Evolutionary conservation across 2,329 filamentous ascomycete species (phyloP).

Genomic region (Colletotrichum incanum): DNA sequence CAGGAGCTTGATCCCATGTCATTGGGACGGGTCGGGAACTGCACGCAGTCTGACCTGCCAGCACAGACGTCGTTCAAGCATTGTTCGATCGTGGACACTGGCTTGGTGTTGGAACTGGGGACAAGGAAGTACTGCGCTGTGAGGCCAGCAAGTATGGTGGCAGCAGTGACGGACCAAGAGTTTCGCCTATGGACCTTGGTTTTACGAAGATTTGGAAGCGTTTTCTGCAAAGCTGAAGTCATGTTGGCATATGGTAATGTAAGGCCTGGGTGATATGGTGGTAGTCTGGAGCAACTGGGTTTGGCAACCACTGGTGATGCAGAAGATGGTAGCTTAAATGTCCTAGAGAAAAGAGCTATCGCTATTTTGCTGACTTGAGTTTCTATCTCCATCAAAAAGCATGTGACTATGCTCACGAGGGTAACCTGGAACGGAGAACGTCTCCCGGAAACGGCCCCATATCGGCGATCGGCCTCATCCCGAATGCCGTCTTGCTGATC

Average conservation of each 20-base stretch:
- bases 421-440: not conserved
- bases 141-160: not conserved
- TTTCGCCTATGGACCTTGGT: not conserved
- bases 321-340: no score
- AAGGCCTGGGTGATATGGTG: no score
- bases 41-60: conserved; percentile 60
- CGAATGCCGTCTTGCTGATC: not conserved
- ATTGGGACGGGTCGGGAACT: conserved; percentile 55
- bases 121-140: conserved; percentile 2
- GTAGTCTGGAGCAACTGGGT: no score
- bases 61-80: conserved; percentile 65
- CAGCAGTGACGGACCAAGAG: not conserved
- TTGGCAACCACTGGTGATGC: no score
- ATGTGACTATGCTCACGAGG: not conserved
- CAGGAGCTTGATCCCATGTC: conserved; percentile 51
- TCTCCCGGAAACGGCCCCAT: not conserved
- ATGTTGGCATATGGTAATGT: not conserved
- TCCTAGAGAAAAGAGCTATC: accelerated
- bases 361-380: accelerated
- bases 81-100: conserved; percentile 51
- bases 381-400: not conserved
- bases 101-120: not conserved
- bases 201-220: accelerated
- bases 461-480: conserved; percentile 12
- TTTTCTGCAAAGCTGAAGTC: not conserved